Conservation (phyloP, 2,329 filamentous ascomycete genomes). For the Apiospora kogelbergensis region DNA sequence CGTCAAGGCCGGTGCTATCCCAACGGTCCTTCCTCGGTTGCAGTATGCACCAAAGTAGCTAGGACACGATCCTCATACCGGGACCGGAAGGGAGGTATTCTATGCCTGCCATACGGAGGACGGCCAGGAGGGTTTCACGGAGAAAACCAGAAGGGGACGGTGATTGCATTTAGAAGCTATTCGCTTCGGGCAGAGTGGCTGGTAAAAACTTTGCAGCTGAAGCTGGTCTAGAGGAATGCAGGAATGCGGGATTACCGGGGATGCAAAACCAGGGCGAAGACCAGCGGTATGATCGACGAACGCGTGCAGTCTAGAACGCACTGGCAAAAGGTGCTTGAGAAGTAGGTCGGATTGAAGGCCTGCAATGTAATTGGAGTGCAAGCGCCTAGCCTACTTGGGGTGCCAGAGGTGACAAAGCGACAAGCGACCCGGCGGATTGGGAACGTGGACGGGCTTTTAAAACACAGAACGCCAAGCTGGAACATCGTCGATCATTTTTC, state of each 20-base stretch:
- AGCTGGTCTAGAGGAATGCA: neutral
- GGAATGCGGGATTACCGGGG: neutral
- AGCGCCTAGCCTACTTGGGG: neutral
- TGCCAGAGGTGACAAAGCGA: neutral
- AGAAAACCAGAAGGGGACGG: too few species aligned
- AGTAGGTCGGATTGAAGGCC: neutral
- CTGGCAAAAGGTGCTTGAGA: neutral
- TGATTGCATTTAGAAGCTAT: too few species aligned
- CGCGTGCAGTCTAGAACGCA: neutral
- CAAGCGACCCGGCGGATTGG: neutral
- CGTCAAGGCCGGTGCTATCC: too few species aligned
- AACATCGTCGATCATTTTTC: neutral
- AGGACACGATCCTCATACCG: too few species aligned
- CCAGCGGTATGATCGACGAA: neutral
- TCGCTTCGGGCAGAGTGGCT: too few species aligned
- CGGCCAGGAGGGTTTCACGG: too few species aligned
- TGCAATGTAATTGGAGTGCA: too few species aligned
- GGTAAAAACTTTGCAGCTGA: neutral
- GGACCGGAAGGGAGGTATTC: too few species aligned
- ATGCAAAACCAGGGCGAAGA: neutral
- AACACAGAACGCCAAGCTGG: neutral
- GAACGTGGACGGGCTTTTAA: neutral
- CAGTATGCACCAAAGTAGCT: too few species aligned
- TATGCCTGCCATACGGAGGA: too few species aligned
- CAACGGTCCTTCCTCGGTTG: too few species aligned